A percentile compares a stretch with the other conserved stretches of the same genome.
These are phyloP conservation scores for Pseudogymnoascus sp. DNA, from an alignment of 2,329 filamentous ascomycete genomes.

Conservation along the genomic window DNA sequence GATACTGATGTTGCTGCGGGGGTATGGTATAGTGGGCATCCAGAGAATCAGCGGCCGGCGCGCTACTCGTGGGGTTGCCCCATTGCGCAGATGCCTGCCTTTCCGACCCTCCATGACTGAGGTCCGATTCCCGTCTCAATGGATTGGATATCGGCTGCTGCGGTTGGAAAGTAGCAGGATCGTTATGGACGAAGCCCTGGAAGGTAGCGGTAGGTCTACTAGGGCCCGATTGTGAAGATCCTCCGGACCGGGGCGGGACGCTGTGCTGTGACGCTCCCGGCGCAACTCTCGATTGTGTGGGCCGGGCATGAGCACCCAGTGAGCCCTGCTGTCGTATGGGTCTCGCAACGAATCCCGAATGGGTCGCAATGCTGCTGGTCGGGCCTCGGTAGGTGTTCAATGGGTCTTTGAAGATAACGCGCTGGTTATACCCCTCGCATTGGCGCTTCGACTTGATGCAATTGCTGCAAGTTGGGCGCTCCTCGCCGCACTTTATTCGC, in stretches of 20 bases:
- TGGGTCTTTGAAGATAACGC: conserved; percentile 72
- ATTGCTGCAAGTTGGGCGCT: conserved; percentile 72
- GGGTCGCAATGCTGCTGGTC: conserved; percentile 17
- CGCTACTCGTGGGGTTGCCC: background rate
- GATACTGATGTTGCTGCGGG: background rate
- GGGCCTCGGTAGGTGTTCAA: conserved; percentile 50
- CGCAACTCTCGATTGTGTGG: background rate
- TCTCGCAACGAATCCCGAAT: background rate
- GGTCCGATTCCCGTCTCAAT: background rate
- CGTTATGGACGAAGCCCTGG: background rate
- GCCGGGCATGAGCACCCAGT: background rate
- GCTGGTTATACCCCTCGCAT: conserved; percentile 78
- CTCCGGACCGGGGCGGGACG: background rate
- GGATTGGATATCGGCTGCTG: background rate
- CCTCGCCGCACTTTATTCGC: conserved; percentile 95
- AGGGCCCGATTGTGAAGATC: background rate
- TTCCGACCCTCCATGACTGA: background rate
- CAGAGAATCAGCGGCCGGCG: background rate
- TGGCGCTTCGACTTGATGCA: conserved; percentile 79
- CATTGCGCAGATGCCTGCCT: background rate
- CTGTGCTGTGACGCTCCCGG: background rate
- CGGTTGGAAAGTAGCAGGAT: background rate
- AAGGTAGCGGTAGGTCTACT: background rate
- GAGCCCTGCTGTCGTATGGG: background rate
- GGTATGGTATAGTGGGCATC: background rate